A percentile compares a stretch with the other conserved stretches of the same genome.
phyloP scores from a whole-genome alignment of 2,329 filamentous ascomycete genomes.

The Colletotrichum euphorbiae region DNA sequence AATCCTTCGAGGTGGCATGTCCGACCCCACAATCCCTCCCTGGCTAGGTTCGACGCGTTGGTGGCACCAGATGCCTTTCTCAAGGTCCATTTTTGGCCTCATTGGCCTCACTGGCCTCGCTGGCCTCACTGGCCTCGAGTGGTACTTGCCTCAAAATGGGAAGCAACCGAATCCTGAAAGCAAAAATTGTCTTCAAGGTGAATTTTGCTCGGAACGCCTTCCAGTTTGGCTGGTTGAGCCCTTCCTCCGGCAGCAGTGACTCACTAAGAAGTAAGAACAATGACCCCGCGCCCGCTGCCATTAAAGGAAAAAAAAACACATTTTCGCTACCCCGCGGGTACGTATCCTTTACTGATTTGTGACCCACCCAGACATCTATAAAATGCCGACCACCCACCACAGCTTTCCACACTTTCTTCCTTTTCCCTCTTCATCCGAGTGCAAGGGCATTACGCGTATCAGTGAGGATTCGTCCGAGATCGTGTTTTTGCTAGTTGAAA shows the following conservation, averaged over 20 bases:
- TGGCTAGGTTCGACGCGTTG: neutral
- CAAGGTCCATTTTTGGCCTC: constrained; percentile 14
- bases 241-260: constrained; percentile 23
- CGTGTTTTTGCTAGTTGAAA: constrained; percentile 93
- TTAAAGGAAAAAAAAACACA: neutral
- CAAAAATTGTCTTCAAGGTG: neutral
- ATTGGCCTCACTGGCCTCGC: too few species aligned
- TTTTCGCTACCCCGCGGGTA: neutral
- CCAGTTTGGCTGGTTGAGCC: neutral
- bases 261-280: constrained; percentile 28
- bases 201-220: neutral
- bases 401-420: constrained; percentile 43
- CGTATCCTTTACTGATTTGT: constrained; percentile 32
- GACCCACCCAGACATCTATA: constrained; percentile 7
- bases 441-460: constrained; percentile 84
- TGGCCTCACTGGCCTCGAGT: constrained; percentile 6
- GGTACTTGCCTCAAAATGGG: neutral
- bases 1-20: neutral
- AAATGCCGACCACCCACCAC: neutral
- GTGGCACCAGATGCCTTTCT: neutral
- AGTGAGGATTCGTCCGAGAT: constrained; percentile 91
- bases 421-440: constrained; percentile 68
- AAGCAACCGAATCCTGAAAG: neutral
- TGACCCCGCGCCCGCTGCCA: constrained; percentile 26
- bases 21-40: constrained; percentile 13